phyloP scores from a whole-genome alignment of 768 basidiomycete genomes.

The Panellus pusillus region DNA sequence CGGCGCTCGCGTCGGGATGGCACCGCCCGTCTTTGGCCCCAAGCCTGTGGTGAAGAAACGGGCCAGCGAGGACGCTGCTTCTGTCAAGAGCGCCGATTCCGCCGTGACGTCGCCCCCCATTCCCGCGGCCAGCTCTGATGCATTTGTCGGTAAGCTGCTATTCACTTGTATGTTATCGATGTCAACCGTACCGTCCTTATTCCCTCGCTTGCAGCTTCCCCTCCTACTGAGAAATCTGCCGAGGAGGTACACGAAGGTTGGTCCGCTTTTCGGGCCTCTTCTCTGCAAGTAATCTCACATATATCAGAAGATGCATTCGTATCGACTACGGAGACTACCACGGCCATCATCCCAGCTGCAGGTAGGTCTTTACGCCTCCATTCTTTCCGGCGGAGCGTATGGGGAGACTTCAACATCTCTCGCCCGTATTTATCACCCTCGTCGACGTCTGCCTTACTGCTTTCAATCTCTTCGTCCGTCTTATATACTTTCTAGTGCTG shows the following conservation, averaged over 20 bases:
- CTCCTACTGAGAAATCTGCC: background rate
- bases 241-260: background rate
- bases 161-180: too few relatives aligned
- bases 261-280: background rate
- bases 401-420: too few relatives aligned
- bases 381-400: too few relatives aligned
- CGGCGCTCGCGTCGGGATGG: slow-evolving; percentile 81
- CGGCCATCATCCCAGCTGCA: background rate
- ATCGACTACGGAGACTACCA: background rate
- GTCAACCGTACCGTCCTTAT: too few relatives aligned
- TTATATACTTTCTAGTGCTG: background rate
- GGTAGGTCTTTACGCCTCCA: background rate
- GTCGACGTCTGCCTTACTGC: background rate
- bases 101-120: too few relatives aligned
- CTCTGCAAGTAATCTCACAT: background rate
- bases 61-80: slow-evolving; percentile 31
- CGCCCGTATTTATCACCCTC: too few relatives aligned
- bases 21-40: slow-evolving; percentile 66
- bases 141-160: background rate
- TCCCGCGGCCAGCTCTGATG: too few relatives aligned
- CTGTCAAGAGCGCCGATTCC: too few relatives aligned
- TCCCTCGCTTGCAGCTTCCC: too few relatives aligned
- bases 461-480: background rate
- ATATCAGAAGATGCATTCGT: too few relatives aligned
- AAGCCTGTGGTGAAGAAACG: slow-evolving; percentile 27